Conservation (phyloP, 306 rosid genomes). For the Carpinus viminea region DNA sequence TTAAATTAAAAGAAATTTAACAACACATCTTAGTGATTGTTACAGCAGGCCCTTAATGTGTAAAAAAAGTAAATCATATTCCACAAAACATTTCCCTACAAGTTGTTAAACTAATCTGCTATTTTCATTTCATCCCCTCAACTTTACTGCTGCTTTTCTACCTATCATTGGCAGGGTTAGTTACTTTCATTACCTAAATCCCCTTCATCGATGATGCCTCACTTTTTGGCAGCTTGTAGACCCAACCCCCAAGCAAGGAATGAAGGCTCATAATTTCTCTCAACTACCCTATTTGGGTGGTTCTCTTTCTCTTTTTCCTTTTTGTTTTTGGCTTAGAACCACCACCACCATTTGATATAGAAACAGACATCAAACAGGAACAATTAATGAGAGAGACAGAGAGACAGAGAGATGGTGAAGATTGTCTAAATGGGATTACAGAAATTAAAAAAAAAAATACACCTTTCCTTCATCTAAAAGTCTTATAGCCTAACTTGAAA, state of each 20-base stretch:
- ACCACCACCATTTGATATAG: neutral
- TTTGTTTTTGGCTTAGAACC: neutral
- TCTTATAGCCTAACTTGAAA: conserved; percentile 4
- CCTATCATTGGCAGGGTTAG: conserved; percentile 39
- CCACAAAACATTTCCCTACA: neutral
- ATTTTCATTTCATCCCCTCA: conserved; percentile 30
- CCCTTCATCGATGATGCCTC: conserved; percentile 27
- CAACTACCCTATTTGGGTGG: conserved; percentile 12
- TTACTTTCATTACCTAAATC: conserved; percentile 21
- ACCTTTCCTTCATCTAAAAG: conserved; percentile 14
- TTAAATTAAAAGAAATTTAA: no score
- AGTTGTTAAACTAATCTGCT: conserved; percentile 12
- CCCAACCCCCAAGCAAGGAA: conserved; percentile 46
- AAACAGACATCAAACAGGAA: conserved; percentile 14
- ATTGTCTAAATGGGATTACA: conserved; percentile 9
- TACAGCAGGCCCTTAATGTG: no score
- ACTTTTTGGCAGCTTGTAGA: conserved; percentile 56
- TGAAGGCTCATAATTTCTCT: conserved; percentile 24
- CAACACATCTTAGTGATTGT: no score
- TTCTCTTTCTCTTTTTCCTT: neutral
- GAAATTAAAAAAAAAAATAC: conserved; percentile 12
- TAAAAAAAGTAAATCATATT: neutral
- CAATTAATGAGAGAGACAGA: conserved; percentile 9
- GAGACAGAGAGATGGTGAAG: neutral
- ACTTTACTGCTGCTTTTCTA: conserved; percentile 34